Evolutionary conservation across 306 rosid genomes (phyloP), one percentile per base, ranked within the genome.

Genomic region (Albizia julibrissin): DNA sequence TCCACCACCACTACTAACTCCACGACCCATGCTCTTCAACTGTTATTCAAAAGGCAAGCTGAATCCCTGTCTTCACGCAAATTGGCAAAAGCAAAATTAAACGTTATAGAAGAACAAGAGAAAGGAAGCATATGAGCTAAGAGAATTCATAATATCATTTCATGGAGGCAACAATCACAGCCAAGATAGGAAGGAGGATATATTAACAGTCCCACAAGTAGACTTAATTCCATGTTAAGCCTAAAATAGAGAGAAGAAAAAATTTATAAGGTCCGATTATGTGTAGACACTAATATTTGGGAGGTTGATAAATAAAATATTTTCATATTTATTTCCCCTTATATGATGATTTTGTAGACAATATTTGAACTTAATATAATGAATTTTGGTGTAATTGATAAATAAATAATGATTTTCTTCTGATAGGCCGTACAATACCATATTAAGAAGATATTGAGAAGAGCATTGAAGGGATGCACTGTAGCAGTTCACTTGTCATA

Each of bases 1-100:
- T 46, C 99, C 99, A 68, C 99, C 99, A 72, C 99, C 99, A 22
- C 97, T 89, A 91, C 99, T 95, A 85, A 85, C 90, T 85, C 99
- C 99, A 80, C 99, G 99, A 79, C 99, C 99, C 99, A 95, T 95
- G 82, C 54, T 90, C 81, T 84, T 84, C 78, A 71, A 72, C 75
- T 84, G 69, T 83, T 75, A 75, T 10, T 74, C 72, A n/a, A 72
- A 83, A 71, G 71, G 65, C 22, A 82, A 83, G 76, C 78, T 65
- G 34, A 73, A 73, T 69, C 74, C 50, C 87, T n/a, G 72, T 76
- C 71, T 81, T 76, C 67, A 87, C 44, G 78, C 26, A 52, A 65
- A 59, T 75, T 22, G 71, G 77, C 34, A 77, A 26, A 16, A 78
- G 81, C 54, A 8, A 78, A 83, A 64, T 80, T 49, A 81, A 13